Evolutionary conservation across 2,329 filamentous ascomycete genomes (phyloP).

Genomic region (Orbilia blumenaviensis): DNA sequence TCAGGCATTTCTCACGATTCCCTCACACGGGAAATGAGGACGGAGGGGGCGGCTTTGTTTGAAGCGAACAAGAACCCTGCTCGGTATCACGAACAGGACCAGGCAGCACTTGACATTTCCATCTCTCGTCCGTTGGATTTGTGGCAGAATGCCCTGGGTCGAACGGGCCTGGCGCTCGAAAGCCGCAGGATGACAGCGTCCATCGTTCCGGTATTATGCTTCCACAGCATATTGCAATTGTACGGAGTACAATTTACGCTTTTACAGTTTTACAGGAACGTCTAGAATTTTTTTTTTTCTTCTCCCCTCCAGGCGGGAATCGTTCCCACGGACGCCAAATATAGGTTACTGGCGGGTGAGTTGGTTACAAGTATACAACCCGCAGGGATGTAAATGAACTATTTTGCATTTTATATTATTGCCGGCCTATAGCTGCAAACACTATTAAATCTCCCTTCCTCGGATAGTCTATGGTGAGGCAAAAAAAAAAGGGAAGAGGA

Average conservation of each 20-base stretch:
- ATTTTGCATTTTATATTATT: background rate
- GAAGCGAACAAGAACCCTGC: constrained; percentile 51
- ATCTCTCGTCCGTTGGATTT: background rate
- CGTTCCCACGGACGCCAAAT: constrained; percentile 11
- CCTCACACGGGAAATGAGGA: constrained; percentile 43
- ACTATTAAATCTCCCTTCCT: background rate
- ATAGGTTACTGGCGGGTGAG: constrained; percentile 5
- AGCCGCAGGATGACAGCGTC: constrained; percentile 14
- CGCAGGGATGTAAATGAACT: background rate
- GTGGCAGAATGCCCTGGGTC: background rate
- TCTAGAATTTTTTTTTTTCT: background rate
- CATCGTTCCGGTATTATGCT: background rate
- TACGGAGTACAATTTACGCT: background rate
- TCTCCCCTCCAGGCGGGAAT: constrained; percentile 1
- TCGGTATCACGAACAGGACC: constrained; percentile 27
- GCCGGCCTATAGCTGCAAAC: background rate
- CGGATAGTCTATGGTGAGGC: background rate
- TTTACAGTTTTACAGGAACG: background rate
- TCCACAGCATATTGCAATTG: background rate
- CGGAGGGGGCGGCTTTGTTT: constrained; percentile 51
- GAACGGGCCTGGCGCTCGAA: constrained; percentile 3
- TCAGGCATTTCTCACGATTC: constrained; percentile 15
- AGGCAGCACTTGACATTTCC: background rate
- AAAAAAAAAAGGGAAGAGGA: background rate
- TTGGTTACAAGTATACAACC: constrained; percentile 8